Conservation (phyloP, 495 filamentous ascomycete species). For the Neurospora sp. region DNA sequence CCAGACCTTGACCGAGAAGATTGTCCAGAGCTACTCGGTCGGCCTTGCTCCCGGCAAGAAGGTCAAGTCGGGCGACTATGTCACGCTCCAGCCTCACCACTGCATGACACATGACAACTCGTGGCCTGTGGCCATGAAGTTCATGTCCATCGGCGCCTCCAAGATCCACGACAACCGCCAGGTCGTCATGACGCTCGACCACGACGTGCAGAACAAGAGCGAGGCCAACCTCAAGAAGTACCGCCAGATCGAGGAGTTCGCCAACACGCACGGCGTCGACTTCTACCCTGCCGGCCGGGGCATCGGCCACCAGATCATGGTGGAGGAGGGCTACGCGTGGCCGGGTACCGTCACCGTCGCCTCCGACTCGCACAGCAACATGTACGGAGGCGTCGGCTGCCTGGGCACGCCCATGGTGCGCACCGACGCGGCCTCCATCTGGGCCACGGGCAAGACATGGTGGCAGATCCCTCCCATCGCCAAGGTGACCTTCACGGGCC, state of each 20-base stretch:
- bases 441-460: slow-evolving; percentile 78
- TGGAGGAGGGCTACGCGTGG: slow-evolving; percentile 44
- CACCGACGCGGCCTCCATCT: slow-evolving; percentile 79
- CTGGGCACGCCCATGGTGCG: slow-evolving; percentile 73
- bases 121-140: slow-evolving; percentile 77
- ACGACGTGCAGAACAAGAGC: slow-evolving; percentile 84
- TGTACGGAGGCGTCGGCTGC: slow-evolving; percentile 78
- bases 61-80: slow-evolving; percentile 71
- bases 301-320: slow-evolving; percentile 29
- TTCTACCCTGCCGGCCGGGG: slow-evolving; percentile 79
- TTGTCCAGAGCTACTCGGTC: slow-evolving; percentile 68
- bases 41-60: slow-evolving; percentile 62
- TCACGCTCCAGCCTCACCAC: slow-evolving; percentile 60
- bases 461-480: slow-evolving; percentile 86
- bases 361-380: slow-evolving; percentile 75
- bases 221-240: slow-evolving; percentile 82
- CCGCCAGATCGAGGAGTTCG: slow-evolving; percentile 75
- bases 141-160: slow-evolving; percentile 78
- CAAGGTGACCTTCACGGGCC: slow-evolving; percentile 65
- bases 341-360: slow-evolving; percentile 79
- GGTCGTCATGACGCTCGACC: slow-evolving; percentile 84
- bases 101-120: slow-evolving; percentile 95
- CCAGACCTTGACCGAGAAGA: slow-evolving; percentile 89
- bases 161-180: slow-evolving; percentile 62
- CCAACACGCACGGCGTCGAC: slow-evolving; percentile 64